These are phyloP conservation scores for Ampelomyces quisqualis DNA, from an alignment of 2,329 filamentous ascomycete species.

Conservation along the genomic window DNA sequence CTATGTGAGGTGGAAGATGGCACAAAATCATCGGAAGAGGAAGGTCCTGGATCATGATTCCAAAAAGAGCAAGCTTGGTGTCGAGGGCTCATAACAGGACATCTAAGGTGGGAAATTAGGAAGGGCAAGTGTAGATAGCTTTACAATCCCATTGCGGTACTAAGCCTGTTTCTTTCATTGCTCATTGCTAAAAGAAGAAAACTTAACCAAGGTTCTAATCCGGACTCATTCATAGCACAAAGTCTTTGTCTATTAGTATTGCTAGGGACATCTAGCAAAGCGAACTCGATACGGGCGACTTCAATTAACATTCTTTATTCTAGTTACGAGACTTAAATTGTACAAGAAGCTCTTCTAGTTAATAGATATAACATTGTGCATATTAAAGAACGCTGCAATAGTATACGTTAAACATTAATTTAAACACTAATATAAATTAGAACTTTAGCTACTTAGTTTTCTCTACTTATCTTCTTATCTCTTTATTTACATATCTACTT, in stretches of 20 bases:
- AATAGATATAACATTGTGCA: too few relatives aligned
- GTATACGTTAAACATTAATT: not conserved
- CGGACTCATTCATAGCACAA: not conserved
- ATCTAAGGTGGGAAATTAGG: too few relatives aligned
- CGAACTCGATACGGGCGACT: not conserved
- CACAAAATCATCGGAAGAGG: conserved; percentile 50
- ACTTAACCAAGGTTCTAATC: not conserved
- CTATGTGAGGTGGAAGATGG: conserved; percentile 58
- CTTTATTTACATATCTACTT: not conserved
- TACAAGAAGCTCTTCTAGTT: not conserved
- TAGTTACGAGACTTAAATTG: not conserved
- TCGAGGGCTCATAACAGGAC: too few relatives aligned
- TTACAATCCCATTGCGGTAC: too few relatives aligned
- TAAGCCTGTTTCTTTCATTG: not conserved
- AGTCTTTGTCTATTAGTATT: not conserved
- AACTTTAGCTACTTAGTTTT: not conserved
- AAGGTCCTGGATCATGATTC: conserved; percentile 47
- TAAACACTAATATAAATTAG: not conserved
- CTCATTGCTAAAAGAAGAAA: not conserved
- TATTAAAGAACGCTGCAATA: too few relatives aligned
- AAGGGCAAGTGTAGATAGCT: too few relatives aligned
- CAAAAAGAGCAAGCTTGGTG: conserved; percentile 5
- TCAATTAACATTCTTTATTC: not conserved
- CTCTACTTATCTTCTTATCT: not conserved
- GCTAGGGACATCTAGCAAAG: not conserved